Evolutionary conservation across 2,329 filamentous ascomycete species (phyloP), one percentile per base, ranked within the genome.

Genomic region (Hymenoscyphus occultus): DNA sequence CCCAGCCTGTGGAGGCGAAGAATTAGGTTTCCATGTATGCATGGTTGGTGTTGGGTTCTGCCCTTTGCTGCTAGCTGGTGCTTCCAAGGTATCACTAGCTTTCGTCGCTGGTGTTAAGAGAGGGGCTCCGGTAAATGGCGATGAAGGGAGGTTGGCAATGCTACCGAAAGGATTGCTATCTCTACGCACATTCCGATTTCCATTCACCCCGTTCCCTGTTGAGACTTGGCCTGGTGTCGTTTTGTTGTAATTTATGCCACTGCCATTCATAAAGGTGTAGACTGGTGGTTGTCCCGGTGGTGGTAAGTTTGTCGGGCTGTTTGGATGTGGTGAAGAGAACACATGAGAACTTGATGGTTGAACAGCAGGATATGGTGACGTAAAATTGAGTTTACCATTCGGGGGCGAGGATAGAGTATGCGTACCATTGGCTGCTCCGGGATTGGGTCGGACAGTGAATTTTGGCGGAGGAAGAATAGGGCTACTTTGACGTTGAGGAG

Each of bases 221-320:
- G 48, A 54, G 6, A 28, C 58, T 51, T 65, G 65, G 19, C 19
- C 62, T 56, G 61, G 45, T 31, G 56, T 39, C 51, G 54, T 65
- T 39, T 56, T 62, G 13, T 62, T 64, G 28, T 67, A 54, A 56
- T 51, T 58, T 16, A 66, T 56, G 39, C 65, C 58, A 45, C 64
- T 69, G 2, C 71, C 72, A 65, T 73, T 75, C 7, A 68, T 64
- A 60, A 72, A 72, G 6, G 67, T 69, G 60, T 73, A 74, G 9
- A 64, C 45, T 12, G 68, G 67, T 13, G 69, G 67, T 59, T 74
- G 71, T 42, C 39, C 67, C 10, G 74, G 74, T 22, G 74, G 74
- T 57, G 74, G 74, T 10, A 76, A 70, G 65, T 71, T 74, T 12
- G 71, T 74, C 39, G 74, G 74, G 54, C 74, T 75, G 39, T 74